These are phyloP conservation scores for Globisporangium viniferum DNA, from an alignment of 352 stramenopile species.

Conservation along the genomic window DNA sequence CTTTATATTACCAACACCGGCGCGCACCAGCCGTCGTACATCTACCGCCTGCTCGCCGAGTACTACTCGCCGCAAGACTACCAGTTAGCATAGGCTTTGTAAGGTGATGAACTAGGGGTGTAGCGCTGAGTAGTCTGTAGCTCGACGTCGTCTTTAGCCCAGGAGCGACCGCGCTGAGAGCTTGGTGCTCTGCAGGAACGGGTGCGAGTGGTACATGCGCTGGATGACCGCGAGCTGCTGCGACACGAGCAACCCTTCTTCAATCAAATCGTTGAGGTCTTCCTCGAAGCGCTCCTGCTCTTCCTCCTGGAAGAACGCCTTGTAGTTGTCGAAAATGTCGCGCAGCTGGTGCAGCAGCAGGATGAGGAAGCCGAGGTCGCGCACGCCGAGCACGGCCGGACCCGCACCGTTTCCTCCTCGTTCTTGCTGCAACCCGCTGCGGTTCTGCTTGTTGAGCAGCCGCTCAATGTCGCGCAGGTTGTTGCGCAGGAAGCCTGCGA, in stretches of 20 bases:
- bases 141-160: constrained; percentile 4
- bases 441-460: constrained; percentile 82
- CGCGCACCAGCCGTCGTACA: constrained; percentile 97
- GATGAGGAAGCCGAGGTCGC: constrained; percentile 72
- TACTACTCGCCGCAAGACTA: constrained; percentile 98
- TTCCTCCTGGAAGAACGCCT: constrained; percentile 66
- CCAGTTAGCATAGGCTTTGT: constrained; percentile 56
- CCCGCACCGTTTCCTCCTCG: constrained; percentile 18
- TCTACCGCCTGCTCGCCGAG: constrained; percentile 97
- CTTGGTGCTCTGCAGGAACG: constrained; percentile 70
- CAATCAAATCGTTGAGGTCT: constrained; percentile 78
- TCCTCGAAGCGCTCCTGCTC: constrained; percentile 83
- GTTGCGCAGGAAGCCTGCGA: constrained; percentile 74
- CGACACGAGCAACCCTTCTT: constrained; percentile 65
- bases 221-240: constrained; percentile 85
- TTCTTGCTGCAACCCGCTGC: constrained; percentile 7
- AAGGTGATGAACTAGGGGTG: not conserved
- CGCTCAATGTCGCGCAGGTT: constrained; percentile 82
- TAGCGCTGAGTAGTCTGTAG: not conserved
- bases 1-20: constrained; percentile 98
- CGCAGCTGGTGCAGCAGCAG: constrained; percentile 75
- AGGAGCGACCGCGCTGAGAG: constrained; percentile 44
- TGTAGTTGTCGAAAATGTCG: constrained; percentile 72
- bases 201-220: constrained; percentile 85
- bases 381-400: constrained; percentile 37